Evolutionary conservation across 768 basidiomycete species (phyloP), one percentile per base, ranked within the genome.

Genomic region (Naganishia friedmannii): DNA sequence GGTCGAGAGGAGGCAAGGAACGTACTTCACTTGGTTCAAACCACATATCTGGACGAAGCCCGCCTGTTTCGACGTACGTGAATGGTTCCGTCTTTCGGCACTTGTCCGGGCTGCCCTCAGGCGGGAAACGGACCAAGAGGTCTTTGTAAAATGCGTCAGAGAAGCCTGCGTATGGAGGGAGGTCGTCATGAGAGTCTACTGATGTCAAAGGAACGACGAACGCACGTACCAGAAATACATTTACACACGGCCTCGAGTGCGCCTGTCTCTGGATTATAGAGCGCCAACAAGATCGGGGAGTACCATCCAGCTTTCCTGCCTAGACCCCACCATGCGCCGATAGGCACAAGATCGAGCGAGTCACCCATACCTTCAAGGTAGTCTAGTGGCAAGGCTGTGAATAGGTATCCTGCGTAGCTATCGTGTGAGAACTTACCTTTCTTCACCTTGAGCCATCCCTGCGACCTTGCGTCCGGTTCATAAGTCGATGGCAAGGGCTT

Each of bases 241-340:
- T 96, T 94, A 80, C 91, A 92, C 21, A 93, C 85, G 1, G 90
- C 92, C 53, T 91, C 87, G 67, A 88, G 82, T 67, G 82, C 85
- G 32, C 87, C 89, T 10, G 82, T 83, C 69, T 85, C 83, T 26
- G 86, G 82, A 76, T 93, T 88, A 85, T 89, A 88, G 48, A 89
- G 81, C 17, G 88, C 92, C 54, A 94, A 84, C 6, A 96, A 83
- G 74, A 95, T 86, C 0, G 93, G 93, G 73, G 89, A 90, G 90
- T 91, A 96, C 93, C 93, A 95, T 56, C 86, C 85, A 19, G 88
- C 88, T 82, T 95, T 96, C 42, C 92, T 83, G 37, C 93, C 93
- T 77, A 88, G 90, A 56, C 92, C 93, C 82, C 92, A 87, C 90
- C 91, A 94, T 53, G 91, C 93, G 9, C 83, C 83, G 66, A 85